Base-by-base conservation (phyloP, 768 basidiomycete genomes). In the Mycena haematopus region DNA sequence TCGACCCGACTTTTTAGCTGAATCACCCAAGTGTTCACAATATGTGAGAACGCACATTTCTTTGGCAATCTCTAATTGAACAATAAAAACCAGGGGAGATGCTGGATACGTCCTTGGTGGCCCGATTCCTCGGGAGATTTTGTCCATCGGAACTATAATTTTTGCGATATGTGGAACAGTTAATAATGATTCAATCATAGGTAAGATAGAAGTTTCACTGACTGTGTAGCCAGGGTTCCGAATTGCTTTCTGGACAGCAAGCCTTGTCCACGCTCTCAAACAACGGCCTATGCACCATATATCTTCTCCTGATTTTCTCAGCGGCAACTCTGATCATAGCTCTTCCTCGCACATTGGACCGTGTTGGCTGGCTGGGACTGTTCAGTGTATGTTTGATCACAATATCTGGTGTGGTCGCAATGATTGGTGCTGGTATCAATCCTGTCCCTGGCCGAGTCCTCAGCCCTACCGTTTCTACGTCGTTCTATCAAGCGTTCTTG, bases 1-100 rank as follows among this genome's bases (percentile, higher is more conserved):
- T 3, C 3, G 21, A 64, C 40, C 31, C 10, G 22, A 10, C 47
- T 38, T 31, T n/a, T 5, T 17, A 66, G 65, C 67, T 85, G 31
- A 84, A 83, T 59, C 84, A 85, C 67, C 83, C 81, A 0, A 73
- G 78, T 27, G 83, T 84, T 7, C 84, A 85, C 62, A 84, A 76
- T 58, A 84, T 85, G 82, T 83, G 63, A 29, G 72, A 51, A 42
- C 24, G 24, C 31, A 21, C 8, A 9, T 31, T 54, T 29, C 17
- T 54, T 25, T 9, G 8, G 31, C 31, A 6, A 2, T 1, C 17
- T 24, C 1, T 24, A 27, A 54, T 19, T 36, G 24, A n/a, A 27
- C 56, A 49, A 33, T 8, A 21, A 36, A 42, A 22, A 27, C 24
- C 55, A 74, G 71, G 83, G 83, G 84, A 27, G 84, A 85, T 62